Evolutionary conservation across 306 rosid genomes (phyloP), one percentile per base, ranked within the genome.

Genomic region (Ziziphus jujuba): DNA sequence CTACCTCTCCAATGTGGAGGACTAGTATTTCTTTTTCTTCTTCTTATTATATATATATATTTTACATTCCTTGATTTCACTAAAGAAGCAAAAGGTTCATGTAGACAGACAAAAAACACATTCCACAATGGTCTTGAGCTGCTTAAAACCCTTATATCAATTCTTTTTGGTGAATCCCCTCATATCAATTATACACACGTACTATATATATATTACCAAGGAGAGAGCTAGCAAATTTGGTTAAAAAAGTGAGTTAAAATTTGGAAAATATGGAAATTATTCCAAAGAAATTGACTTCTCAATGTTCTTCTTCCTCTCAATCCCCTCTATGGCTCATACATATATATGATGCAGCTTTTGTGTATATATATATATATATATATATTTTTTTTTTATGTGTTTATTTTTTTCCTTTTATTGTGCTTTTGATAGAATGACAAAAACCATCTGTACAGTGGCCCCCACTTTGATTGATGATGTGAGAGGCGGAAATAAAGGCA

Each of bases 381-480:
- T n/a, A 28, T 28, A 1, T 28, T 28, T 1, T 28, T 28, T 28
- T 28, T 28, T 28, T 28, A 4, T 1, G 33, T 28, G 2, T 12
- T 2, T 40, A 2, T 8, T 40, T 9, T 8, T 9, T 9, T 10
- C 9, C 45, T 40, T 12, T 40, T 8, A 9, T 40, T 9, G 15
- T 40, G 45, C 45, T 40, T 40, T 40, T 40, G 45, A 40, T 12
- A 19, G 56, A 43, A 35, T 28, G 48, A 13, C 11, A 61, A 19
- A 5, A 19, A 56, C 25, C 22, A 61, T 44, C 43, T 70, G 9
- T 47, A 14, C 9, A 58, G 56, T 73, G 79, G 70, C 63, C 82
- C 83, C 45, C 12, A 63, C 78, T 61, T 22, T 44, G 75, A 59
- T 63, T 55, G 83, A 76, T 71, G 80, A 67, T 64, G 79, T 63